Conservation (phyloP, 306 rosid genomes). For the Inga leiocalycina region DNA sequence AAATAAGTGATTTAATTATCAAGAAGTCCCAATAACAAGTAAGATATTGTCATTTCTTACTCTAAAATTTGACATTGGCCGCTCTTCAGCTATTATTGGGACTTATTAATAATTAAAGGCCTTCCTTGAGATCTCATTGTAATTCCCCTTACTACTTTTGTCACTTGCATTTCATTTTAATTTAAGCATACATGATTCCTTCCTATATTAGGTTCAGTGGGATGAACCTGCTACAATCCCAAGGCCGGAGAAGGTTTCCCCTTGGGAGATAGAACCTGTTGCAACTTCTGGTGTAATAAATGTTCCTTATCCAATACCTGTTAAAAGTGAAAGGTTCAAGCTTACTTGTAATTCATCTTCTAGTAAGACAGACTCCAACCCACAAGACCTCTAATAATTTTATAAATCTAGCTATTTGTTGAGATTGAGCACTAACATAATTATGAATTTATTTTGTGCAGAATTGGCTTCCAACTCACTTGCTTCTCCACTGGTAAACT, state of each 20-base stretch:
- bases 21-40: too few relatives aligned
- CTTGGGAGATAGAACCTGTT: constrained; percentile 83
- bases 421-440: neutral
- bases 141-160: neutral
- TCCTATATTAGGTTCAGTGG: constrained; percentile 29
- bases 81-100: too few relatives aligned
- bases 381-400: neutral
- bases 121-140: too few relatives aligned
- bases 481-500: constrained; percentile 31
- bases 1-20: too few relatives aligned
- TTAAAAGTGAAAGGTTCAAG: constrained; percentile 63
- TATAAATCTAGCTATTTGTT: neutral
- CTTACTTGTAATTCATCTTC: constrained; percentile 16
- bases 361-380: constrained; percentile 44
- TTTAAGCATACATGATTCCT: neutral
- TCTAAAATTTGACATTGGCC: too few relatives aligned
- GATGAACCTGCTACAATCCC: constrained; percentile 25
- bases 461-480: constrained; percentile 50
- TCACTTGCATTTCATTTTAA: neutral
- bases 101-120: too few relatives aligned
- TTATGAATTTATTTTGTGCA: constrained; percentile 31
- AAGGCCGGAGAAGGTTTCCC: constrained; percentile 80
- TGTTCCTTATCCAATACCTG: constrained; percentile 39
- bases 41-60: too few relatives aligned
- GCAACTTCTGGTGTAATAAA: constrained; percentile 47